A percentile compares a stretch with the other conserved stretches of the same genome.
Conservation (phyloP, 2,329 filamentous ascomycete genomes). For the Aspergillus proliferans region DNA sequence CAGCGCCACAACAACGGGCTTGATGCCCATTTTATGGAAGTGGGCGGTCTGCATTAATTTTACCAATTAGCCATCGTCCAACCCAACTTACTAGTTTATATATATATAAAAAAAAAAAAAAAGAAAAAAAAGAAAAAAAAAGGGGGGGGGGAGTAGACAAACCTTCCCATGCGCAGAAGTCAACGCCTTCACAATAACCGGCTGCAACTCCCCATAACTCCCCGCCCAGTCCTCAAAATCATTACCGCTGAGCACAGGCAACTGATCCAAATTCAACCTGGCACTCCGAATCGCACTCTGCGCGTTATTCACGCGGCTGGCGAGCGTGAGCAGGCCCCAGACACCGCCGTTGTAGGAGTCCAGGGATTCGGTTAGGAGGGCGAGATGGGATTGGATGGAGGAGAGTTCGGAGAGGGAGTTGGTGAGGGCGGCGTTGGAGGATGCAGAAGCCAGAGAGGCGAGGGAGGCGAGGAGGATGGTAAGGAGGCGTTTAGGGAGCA, state of each 20-base stretch:
- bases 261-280: not conserved
- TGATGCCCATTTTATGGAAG: not conserved
- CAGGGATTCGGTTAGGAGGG: not conserved
- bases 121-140: not conserved
- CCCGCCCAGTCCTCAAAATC: not conserved
- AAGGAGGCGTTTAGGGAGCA: too few species aligned
- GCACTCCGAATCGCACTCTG: not conserved
- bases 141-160: not conserved
- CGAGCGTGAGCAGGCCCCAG: not conserved
- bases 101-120: too few species aligned
- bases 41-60: not conserved
- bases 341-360: not conserved
- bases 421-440: not conserved
- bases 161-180: not conserved
- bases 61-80: not conserved
- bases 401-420: not conserved
- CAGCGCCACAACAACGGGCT: not conserved
- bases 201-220: not conserved
- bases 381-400: not conserved
- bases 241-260: not conserved
- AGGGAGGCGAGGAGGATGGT: too few species aligned
- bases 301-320: too few species aligned
- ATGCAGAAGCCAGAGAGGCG: too few species aligned
- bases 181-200: not conserved
- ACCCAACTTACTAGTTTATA: too few species aligned